Evolutionary conservation across 2,329 filamentous ascomycete genomes (phyloP), one percentile per base, ranked within the genome.

Genomic region (Venturia effusa): DNA sequence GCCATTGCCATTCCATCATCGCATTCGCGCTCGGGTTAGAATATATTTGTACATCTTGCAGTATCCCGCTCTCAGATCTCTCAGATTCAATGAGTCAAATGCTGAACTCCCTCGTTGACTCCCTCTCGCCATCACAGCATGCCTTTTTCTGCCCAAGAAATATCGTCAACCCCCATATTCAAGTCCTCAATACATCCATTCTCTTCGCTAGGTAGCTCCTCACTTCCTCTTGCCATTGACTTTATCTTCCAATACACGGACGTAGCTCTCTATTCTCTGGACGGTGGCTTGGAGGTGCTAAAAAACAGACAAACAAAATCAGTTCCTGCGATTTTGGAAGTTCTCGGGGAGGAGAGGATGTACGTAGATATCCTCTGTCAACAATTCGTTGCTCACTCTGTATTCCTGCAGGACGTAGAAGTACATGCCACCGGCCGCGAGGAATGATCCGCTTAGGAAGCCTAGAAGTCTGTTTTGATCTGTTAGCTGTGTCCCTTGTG

Each of bases 341-440:
- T 6, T n/a, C n/a, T n/a, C n/a, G 19, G 40, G 40, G 15, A n/a
- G 15, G 15, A 22, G 22, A 34, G 32, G 19, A 64, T 45, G 17
- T 48, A 97, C 93, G 78, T 93, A 93, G 75, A 97, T 96, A 77
- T 97, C 93, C 78, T 96, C 92, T 66, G 88, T 93, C 77, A 97
- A 80, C 72, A 97, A 83, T 78, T 96, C 90, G 79, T 97, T 97
- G 69, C 91, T 90, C 54, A 92, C 82, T 79, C 92, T 91, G 81
- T 97, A 97, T 77, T 97, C 92, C 74, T 93, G 86, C 70, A 97
- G 79, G 68, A 96, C 84, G 76, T 97, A 97, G 75, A 90, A 92
- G 80, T 97, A 97, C 70, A 95, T 88, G 65, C 85, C 88, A 62
- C 83, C 84, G 71, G 91, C 92, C 55, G 92, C 87, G 62, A 91